Evolutionary conservation across 2,329 filamentous ascomycete genomes (phyloP).

Genomic region (Exophiala xenobiotica): DNA sequence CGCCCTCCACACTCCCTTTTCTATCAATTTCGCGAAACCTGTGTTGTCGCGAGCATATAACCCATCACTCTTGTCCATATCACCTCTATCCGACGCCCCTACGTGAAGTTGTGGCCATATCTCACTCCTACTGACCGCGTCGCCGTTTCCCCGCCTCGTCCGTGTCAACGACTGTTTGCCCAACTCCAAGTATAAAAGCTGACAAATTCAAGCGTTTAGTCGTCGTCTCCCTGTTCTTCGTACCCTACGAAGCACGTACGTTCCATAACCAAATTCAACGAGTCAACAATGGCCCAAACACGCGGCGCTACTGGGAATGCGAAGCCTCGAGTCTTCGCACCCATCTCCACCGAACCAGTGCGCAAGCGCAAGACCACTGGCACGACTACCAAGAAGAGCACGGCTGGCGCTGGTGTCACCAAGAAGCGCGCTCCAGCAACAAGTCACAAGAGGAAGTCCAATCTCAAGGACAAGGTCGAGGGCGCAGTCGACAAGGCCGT

Average conservation of each 20-base stretch:
- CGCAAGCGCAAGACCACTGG: constrained; percentile 28
- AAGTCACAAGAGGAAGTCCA: constrained; percentile 29
- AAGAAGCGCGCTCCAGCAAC: constrained; percentile 26
- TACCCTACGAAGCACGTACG: not conserved
- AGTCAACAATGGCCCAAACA: constrained; percentile 33
- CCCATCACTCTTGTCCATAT: not conserved
- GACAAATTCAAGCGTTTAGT: constrained; percentile 2
- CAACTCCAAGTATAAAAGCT: constrained; percentile 7
- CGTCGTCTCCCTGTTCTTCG: constrained; percentile 1
- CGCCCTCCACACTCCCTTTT: constrained; percentile 17
- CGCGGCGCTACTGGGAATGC: constrained; percentile 32
- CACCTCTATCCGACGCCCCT: constrained; percentile 4
- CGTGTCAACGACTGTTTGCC: not conserved
- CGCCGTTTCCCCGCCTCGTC: constrained; percentile 15
- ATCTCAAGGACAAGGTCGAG: constrained; percentile 35
- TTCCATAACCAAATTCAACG: not conserved
- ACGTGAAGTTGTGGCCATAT: constrained; percentile 17
- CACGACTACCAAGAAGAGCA: constrained; percentile 23
- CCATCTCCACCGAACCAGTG: constrained; percentile 26
- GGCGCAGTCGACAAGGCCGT: constrained; percentile 34
- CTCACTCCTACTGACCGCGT: constrained; percentile 2
- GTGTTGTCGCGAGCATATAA: constrained; percentile 22
- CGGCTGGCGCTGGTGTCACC: constrained; percentile 19
- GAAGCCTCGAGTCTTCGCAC: constrained; percentile 30
- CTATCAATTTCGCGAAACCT: constrained; percentile 17